Evolutionary conservation across 805 yeast genomes (phyloP), one percentile per base, ranked within the genome.

Genomic region (Candida ascalaphidarum): DNA sequence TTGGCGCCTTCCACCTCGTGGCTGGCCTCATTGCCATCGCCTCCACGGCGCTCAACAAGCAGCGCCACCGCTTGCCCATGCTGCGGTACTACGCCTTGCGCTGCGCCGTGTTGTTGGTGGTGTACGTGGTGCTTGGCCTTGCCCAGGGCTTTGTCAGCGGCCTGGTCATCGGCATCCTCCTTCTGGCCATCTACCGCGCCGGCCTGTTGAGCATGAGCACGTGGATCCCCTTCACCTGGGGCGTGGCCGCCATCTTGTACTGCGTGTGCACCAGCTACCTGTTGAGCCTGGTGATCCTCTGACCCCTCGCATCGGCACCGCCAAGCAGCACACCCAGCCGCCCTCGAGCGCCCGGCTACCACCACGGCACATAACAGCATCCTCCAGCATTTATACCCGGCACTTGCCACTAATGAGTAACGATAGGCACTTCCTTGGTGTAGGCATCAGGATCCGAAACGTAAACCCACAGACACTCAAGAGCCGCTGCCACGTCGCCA

Each of bases 181-280:
- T 82, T 11, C 78, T 78, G 20, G 81, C 85, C 2, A 69, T 86
- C 6, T 88, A 88, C 55, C 63, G 68, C 30, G 76, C 94, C 1
- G 95, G 95, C 0, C 65, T 80, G 14, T 74, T 89, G 43, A 71
- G 81, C 14, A 83, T 92, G 94, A 79, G 94, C 9, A 83, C 96
- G 0, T 89, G 98, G 98, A 74, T 89, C 6, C 97, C 98, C 0
- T 68, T 89, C 39, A 70, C 81, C 31, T 83, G 88, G 74, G 94
- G 77, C 0, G 52, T 81, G 2, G 69, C 81, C 4, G 77, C 75
- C 40, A 65, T 82, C 5, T 46, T 85, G 23, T 81, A 71, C 50
- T 74, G 81, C 46, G 65, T 84, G 20, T 61, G 79, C 19, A 68
- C 77, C 7, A 68, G 82, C 5, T 84, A 81, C 48, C 73, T 81